A percentile compares a stretch with the other conserved stretches of the same genome.
phyloP scores from a whole-genome alignment of 2,329 filamentous ascomycete genomes.

The Penicillium polonicum region DNA sequence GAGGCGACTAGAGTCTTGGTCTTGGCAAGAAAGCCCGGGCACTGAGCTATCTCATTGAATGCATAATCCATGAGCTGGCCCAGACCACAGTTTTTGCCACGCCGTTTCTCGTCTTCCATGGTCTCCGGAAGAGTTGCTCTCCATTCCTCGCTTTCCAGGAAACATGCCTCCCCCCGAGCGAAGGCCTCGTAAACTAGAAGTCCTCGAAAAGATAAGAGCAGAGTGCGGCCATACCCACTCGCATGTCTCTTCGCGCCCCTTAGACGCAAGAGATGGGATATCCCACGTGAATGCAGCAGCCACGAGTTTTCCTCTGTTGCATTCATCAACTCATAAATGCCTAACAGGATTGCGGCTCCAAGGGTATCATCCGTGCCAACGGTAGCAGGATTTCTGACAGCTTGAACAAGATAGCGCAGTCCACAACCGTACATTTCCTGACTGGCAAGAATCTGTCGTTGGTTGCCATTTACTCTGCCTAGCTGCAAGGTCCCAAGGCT shows the following conservation, averaged over 20 bases:
- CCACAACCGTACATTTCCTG: constrained; percentile 21
- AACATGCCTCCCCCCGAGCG: constrained; percentile 17
- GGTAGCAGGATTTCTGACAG: constrained; percentile 12
- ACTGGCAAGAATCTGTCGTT: constrained; percentile 14
- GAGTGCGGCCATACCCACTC: constrained; percentile 18
- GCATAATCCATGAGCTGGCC: constrained; percentile 19
- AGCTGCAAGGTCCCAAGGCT: constrained; percentile 17
- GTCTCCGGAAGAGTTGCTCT: constrained; percentile 13
- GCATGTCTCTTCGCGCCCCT: constrained; percentile 18
- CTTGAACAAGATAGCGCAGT: constrained; percentile 9
- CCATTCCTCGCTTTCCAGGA: constrained; percentile 20
- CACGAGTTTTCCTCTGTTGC: constrained; percentile 16
- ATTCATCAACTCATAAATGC: constrained; percentile 22
- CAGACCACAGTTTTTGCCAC: constrained; percentile 14
- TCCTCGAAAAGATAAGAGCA: constrained; percentile 21
- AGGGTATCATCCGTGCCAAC: constrained; percentile 18
- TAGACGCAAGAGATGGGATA: constrained; percentile 14
- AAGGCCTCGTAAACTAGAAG: constrained; percentile 23
- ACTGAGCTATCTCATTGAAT: constrained; percentile 21
- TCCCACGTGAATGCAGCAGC: constrained; percentile 23
- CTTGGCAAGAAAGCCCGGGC: constrained; percentile 19
- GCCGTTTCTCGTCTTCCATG: constrained; percentile 7
- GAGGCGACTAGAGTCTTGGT: constrained; percentile 15
- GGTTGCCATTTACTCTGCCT: constrained; percentile 14
- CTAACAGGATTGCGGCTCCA: constrained; percentile 19